These are phyloP conservation scores for Zasmidium cellare DNA, from an alignment of 2,329 filamentous ascomycete genomes.

Conservation along the genomic window DNA sequence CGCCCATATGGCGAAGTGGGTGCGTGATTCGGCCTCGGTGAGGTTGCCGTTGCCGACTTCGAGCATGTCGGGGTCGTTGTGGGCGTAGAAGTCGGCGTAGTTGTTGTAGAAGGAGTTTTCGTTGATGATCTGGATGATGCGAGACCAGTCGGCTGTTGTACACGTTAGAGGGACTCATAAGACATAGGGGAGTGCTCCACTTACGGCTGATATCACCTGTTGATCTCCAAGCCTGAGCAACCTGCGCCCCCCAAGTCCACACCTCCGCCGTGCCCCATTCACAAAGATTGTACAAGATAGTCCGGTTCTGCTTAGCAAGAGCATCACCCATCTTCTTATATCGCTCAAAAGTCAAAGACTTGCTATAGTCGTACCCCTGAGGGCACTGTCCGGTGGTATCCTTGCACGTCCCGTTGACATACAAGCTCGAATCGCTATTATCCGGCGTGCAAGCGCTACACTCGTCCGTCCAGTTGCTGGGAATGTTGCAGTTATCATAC, in stretches of 20 bases:
- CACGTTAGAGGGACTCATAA: too few relatives aligned
- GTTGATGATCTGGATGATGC: background rate
- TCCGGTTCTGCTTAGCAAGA: background rate
- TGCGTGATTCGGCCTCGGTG: conserved; percentile 44
- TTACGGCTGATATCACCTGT: background rate
- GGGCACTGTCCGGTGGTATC: background rate
- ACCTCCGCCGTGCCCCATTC: background rate
- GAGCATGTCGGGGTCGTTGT: conserved; percentile 47
- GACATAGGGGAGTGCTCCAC: too few relatives aligned
- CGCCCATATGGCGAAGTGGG: conserved; percentile 52
- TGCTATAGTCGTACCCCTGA: background rate
- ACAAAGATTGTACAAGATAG: background rate
- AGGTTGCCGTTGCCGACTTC: conserved; percentile 47
- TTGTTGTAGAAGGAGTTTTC: background rate
- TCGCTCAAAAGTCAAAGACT: background rate
- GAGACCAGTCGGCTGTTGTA: background rate
- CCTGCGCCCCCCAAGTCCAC: background rate
- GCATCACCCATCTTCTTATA: background rate
- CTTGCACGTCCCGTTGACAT: background rate
- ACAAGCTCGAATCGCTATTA: background rate
- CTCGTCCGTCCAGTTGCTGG: background rate
- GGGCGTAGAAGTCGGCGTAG: background rate
- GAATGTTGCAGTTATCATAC: background rate
- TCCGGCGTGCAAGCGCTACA: background rate
- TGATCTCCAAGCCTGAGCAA: background rate